These are phyloP conservation scores for Helichrysum umbraculigerum DNA, from an alignment of 129 eudicot genomes.

Conservation along the genomic window DNA sequence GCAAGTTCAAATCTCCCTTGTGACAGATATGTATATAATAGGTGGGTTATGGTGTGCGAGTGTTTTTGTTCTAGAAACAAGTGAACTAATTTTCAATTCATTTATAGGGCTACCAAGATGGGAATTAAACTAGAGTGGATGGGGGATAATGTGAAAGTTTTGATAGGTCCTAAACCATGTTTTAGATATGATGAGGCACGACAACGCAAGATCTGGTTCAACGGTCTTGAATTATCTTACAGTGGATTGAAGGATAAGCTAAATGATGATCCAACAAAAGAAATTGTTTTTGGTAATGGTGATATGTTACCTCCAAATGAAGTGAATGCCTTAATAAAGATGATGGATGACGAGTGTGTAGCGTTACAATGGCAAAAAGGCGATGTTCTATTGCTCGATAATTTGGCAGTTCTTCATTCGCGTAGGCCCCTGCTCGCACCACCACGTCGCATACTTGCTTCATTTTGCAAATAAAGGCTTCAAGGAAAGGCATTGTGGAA, in stretches of 20 bases:
- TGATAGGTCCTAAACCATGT: constrained; percentile 66
- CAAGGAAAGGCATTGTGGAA: neutral
- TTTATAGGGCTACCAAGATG: constrained; percentile 62
- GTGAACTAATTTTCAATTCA: neutral
- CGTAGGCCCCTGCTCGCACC: constrained; percentile 20
- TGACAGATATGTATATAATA: too few relatives aligned
- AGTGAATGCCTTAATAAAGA: constrained; percentile 46
- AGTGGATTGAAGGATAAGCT: constrained; percentile 2
- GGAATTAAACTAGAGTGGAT: constrained; percentile 77
- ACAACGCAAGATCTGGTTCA: constrained; percentile 70
- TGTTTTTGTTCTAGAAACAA: too few relatives aligned
- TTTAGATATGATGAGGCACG: constrained; percentile 45
- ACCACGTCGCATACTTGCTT: constrained; percentile 27
- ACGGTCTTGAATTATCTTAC: constrained; percentile 61
- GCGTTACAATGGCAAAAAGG: constrained; percentile 30
- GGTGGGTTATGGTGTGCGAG: too few relatives aligned
- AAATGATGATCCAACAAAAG: constrained; percentile 46
- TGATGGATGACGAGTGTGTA: constrained; percentile 33
- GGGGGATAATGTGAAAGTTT: constrained; percentile 48
- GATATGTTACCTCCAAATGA: constrained; percentile 52
- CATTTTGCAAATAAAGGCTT: constrained; percentile 29
- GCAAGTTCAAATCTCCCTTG: too few relatives aligned
- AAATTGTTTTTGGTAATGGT: constrained; percentile 72
- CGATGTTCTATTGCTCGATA: constrained; percentile 22
- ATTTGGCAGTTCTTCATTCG: constrained; percentile 33